Conservation (phyloP, 805 yeast genomes). For the Candida oleophila region DNA sequence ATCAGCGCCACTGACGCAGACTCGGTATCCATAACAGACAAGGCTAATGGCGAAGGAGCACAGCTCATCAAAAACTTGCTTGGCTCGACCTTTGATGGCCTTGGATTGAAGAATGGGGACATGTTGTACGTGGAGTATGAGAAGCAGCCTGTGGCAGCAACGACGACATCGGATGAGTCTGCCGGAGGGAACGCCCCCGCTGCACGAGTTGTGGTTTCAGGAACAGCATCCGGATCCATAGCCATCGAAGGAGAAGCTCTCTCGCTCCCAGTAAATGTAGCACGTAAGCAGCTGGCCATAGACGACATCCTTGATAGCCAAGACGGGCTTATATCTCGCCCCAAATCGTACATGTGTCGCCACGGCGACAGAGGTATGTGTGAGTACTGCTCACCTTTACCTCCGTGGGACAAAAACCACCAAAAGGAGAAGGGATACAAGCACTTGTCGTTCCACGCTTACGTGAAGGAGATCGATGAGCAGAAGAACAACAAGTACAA, state of each 20-base stretch:
- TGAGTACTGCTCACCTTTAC: conserved; percentile 92
- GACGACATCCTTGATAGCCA: conserved; percentile 66
- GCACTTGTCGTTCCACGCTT: conserved; percentile 84
- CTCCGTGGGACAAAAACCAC: conserved; percentile 88
- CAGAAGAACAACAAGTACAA: conserved; percentile 58
- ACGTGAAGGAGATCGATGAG: conserved; percentile 71
- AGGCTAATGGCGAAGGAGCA: conserved; percentile 48
- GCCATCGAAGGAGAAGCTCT: conserved; percentile 6
- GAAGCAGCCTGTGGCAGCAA: conserved; percentile 5
- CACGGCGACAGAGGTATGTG: conserved; percentile 97
- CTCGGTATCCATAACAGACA: conserved; percentile 39
- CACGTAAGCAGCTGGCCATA: conserved; percentile 55
- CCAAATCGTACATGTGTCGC: conserved; percentile 63
- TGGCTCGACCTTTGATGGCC: conserved; percentile 36
- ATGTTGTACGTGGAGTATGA: conserved; percentile 46
- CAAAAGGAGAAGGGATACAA: conserved; percentile 75
- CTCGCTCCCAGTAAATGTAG: conserved; percentile 11
- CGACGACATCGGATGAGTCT: too few relatives aligned
- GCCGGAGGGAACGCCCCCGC: too few relatives aligned
- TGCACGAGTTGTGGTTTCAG: background rate
- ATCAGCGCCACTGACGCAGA: conserved; percentile 17
- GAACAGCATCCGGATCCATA: conserved; percentile 8
- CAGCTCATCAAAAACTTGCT: conserved; percentile 16
- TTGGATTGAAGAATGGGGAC: conserved; percentile 60
- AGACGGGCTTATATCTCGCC: conserved; percentile 72